Percentiles rank a stretch among this genome's conserved stretches.
phyloP scores from a whole-genome alignment of 2,329 filamentous ascomycete species.

The Volutella citrinella region DNA sequence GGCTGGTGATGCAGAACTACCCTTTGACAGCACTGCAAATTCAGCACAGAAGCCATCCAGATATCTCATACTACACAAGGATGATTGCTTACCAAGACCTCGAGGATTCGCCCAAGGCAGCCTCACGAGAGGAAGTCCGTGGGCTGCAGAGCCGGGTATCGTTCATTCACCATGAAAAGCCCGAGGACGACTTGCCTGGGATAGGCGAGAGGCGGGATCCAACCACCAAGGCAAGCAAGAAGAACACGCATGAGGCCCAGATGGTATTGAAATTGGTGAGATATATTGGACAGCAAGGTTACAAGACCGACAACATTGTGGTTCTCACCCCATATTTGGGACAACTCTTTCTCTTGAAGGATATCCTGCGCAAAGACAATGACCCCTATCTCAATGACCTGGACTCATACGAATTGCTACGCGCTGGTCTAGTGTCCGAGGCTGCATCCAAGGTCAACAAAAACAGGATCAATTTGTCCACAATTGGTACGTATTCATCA shows the following conservation, averaged over 20 bases:
- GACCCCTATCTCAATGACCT: constrained; percentile 68
- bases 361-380: constrained; percentile 51
- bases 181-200: constrained; percentile 44
- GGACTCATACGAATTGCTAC: constrained; percentile 58
- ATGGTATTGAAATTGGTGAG: constrained; percentile 64
- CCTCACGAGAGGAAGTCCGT: constrained; percentile 41
- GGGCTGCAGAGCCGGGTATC: constrained; percentile 60
- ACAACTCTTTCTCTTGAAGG: constrained; percentile 57
- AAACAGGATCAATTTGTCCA: constrained; percentile 58
- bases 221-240: constrained; percentile 49
- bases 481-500: constrained; percentile 54
- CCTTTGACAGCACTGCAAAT: constrained; percentile 51
- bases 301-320: constrained; percentile 62
- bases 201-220: constrained; percentile 50
- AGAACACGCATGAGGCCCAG: constrained; percentile 61
- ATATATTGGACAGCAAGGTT: constrained; percentile 70
- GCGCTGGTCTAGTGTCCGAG: constrained; percentile 57
- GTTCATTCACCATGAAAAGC: constrained; percentile 62
- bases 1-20: constrained; percentile 56
- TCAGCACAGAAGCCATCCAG: constrained; percentile 68
- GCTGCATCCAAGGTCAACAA: constrained; percentile 51
- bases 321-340: constrained; percentile 72
- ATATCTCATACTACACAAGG: constrained; percentile 60
- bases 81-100: constrained; percentile 61
- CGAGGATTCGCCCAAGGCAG: constrained; percentile 50